Base-by-base conservation (phyloP, 2,329 filamentous ascomycete genomes). In the Arthroderma uncinatum region DNA sequence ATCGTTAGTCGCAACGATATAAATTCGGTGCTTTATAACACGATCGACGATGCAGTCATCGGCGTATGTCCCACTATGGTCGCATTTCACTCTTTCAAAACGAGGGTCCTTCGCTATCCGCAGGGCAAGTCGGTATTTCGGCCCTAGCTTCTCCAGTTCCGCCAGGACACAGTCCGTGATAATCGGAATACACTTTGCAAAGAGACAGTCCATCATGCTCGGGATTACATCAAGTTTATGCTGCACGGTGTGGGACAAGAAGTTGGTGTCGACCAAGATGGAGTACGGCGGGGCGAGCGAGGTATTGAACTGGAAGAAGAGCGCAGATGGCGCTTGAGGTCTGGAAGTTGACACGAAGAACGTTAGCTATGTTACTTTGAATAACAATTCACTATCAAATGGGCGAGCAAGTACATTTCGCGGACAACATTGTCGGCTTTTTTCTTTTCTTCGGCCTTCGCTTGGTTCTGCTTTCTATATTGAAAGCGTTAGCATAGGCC, bases 121-220 rank as follows among this genome's bases (percentile, higher is more conserved):
- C 57, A 95, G 73, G 0, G 92, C 91, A 57, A 97, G 83, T 6
- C 91, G 78, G 74, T 95, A 98, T 69, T 93, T 93, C 2, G 83
- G 82, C 0, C 92, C 91, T 8, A 96, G 79, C 70, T 95, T 95
- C 69, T 95, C 90, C 62, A 96, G 73, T 71, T 95, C 90, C 57
- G 84, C 85, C 80, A 91, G 85, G 64, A 85, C 84, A 75, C 87
- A 91, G 63, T 82, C 81, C 1, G 90, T 95, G 63, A 97, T 90
- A 62, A 93, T 86, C 16, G 90, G 89, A 21, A 84, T 89, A 70
- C 88, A 93, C 66, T 94, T 94, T 16, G 92, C 92, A 70, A 91
- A 95, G 3, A 98, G 79, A 56, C 88, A 87, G 71, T 96, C 90
- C 89, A 96, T 95, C 77, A 96, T 88, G 2, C 86, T 84, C 60